A percentile compares a stretch with the other conserved stretches of the same genome.
phyloP scores from a whole-genome alignment of 2,329 filamentous ascomycete genomes.

The Hymenoscyphus occultus region DNA sequence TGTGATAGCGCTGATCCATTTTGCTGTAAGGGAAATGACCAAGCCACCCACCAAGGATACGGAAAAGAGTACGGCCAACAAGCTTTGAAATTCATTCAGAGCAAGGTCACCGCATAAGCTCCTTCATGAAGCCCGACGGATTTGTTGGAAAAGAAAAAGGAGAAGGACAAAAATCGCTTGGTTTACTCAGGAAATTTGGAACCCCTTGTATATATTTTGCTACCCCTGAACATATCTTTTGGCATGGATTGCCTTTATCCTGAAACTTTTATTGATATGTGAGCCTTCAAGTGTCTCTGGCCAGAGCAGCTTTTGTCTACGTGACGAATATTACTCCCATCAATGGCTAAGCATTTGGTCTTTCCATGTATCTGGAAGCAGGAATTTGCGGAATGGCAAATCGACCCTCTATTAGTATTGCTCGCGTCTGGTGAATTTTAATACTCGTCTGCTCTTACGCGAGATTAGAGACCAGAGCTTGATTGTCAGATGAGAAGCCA shows the following conservation, averaged over 20 bases:
- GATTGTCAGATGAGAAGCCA: too few relatives aligned
- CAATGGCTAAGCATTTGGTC: too few relatives aligned
- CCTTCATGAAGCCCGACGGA: neutral
- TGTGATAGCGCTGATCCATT: slow-evolving; percentile 59
- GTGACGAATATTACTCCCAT: too few relatives aligned
- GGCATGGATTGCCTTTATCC: neutral
- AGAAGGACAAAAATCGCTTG: neutral
- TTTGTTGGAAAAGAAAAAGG: neutral
- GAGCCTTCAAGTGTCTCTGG: neutral
- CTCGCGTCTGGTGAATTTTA: too few relatives aligned
- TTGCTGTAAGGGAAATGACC: slow-evolving; percentile 58
- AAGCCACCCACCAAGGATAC: slow-evolving; percentile 55
- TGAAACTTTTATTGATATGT: neutral
- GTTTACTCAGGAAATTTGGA: too few relatives aligned
- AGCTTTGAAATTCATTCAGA: slow-evolving; percentile 56
- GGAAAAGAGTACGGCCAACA: slow-evolving; percentile 53
- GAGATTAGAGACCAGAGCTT: too few relatives aligned
- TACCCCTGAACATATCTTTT: neutral
- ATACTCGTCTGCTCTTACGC: too few relatives aligned
- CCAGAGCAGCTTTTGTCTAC: neutral
- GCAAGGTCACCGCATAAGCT: slow-evolving; percentile 40
- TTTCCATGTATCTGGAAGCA: too few relatives aligned
- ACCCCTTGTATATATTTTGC: neutral
- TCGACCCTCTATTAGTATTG: too few relatives aligned
- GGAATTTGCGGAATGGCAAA: too few relatives aligned